Conservation (phyloP, 345 rosid genomes). For the Citrus sp. region DNA sequence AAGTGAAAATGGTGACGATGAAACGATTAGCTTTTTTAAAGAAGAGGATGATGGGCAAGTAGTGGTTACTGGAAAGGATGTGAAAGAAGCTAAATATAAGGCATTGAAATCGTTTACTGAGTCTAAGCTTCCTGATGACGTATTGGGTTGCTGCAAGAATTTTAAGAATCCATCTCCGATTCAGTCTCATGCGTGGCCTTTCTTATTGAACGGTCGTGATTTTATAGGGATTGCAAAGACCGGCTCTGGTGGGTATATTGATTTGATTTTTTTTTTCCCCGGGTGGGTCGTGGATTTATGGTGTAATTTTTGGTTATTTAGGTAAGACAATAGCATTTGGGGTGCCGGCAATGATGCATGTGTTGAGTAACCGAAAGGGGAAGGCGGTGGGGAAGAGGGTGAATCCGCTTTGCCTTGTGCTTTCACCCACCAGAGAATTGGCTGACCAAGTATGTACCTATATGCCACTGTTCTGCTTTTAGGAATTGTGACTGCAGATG, state of each 20-base stretch:
- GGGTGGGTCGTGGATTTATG: background rate
- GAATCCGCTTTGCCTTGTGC: slow-evolving; percentile 85
- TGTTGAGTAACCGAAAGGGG: slow-evolving; percentile 64
- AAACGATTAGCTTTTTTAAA: slow-evolving; percentile 3
- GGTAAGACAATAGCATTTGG: slow-evolving; percentile 96
- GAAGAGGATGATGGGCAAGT: slow-evolving; percentile 41
- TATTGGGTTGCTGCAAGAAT: slow-evolving; percentile 67
- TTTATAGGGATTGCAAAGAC: slow-evolving; percentile 92
- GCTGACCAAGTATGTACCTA: slow-evolving; percentile 73
- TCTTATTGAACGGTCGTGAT: slow-evolving; percentile 84
- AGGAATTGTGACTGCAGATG: background rate
- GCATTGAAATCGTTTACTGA: slow-evolving; percentile 53
- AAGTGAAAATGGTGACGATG: slow-evolving; percentile 24
- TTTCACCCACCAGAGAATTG: slow-evolving; percentile 92
- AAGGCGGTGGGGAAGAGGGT: slow-evolving; percentile 37
- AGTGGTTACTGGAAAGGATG: slow-evolving; percentile 59
- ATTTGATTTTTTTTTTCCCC: background rate
- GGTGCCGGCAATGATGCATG: slow-evolving; percentile 84
- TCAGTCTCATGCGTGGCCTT: slow-evolving; percentile 95
- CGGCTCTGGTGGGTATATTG: slow-evolving; percentile 72
- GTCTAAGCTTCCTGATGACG: slow-evolving; percentile 62
- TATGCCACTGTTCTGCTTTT: background rate
- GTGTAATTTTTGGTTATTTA: slow-evolving; percentile 10
- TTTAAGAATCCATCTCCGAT: slow-evolving; percentile 82
- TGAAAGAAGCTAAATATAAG: slow-evolving; percentile 55